phyloP scores from a whole-genome alignment of 2,329 filamentous ascomycete species.

The Basipetospora chlamydospora region DNA sequence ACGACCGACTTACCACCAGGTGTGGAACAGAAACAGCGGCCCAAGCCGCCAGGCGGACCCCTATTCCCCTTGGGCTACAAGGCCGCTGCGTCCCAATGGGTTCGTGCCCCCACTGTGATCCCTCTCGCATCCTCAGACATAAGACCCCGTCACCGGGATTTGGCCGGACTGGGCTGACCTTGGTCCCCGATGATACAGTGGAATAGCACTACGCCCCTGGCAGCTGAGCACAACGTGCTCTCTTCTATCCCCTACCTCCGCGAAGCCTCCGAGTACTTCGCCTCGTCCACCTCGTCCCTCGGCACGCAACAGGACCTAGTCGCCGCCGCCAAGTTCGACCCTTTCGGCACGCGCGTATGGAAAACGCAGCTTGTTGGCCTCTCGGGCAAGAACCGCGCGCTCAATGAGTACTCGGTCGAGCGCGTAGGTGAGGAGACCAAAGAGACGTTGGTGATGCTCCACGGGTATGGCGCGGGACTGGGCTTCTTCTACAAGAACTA shows the following conservation, averaged over 20 bases:
- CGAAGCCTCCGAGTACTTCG: conserved; percentile 48
- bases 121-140: too few relatives aligned
- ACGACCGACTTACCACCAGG: too few relatives aligned
- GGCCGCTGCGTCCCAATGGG: conserved; percentile 85
- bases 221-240: conserved; percentile 79
- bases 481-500: conserved; percentile 99
- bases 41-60: too few relatives aligned
- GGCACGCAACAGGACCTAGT: conserved; percentile 28
- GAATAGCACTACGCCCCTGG: conserved; percentile 66
- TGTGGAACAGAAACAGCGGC: too few relatives aligned
- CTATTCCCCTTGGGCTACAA: conserved; percentile 85
- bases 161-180: too few relatives aligned
- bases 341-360: conserved; percentile 76
- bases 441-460: conserved; percentile 85
- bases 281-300: too few relatives aligned
- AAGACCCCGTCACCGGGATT: too few relatives aligned
- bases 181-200: too few relatives aligned
- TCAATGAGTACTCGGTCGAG: conserved; percentile 91
- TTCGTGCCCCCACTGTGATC: conserved; percentile 27
- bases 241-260: conserved; percentile 72
- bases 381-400: conserved; percentile 67
- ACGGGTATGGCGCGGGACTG: conserved; percentile 89
- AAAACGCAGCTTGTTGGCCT: conserved; percentile 71
- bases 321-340: conserved; percentile 44
- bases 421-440: conserved; percentile 63